Evolutionary conservation across 208 protist species (phyloP), one percentile per base, ranked within the genome.

Genomic region (Wallacemonas sp.): DNA sequence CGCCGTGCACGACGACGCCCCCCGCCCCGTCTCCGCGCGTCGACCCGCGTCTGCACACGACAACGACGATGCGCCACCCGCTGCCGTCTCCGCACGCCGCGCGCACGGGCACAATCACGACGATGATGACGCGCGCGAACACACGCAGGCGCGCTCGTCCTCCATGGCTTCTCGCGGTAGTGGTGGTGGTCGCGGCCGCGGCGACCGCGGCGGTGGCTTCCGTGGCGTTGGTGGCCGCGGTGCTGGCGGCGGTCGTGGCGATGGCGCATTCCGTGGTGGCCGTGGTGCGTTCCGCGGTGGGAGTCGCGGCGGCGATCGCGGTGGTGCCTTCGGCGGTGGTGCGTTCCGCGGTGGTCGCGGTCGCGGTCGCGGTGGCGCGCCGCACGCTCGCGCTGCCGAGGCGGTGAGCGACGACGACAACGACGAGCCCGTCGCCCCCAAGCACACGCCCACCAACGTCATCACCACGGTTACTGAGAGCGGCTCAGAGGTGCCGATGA

Each of bases 401-500:
- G 66, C 24, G 48, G 33, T 30, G n/a, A 19, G 3, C 63, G 60
- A 65, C 41, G 43, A 54, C 4, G 60, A 65, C 9, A 38, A 33
- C 26, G 60, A 65, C 4, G 43, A 41, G 43, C 4, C 21, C 43
- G 21, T 8, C 38, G 43, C n/a, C 41, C 60, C 36, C 17, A 48
- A 49, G 60, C 60, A 65, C n/a, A 54, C 24, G 32, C 47, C 61
- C 6, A 83, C 70, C 3, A 58, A 44, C 0, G 82, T 94, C 33
- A 77, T 85, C 17, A 96, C 91, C 6, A 84, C 74, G 2, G 70
- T 92, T 21, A 93, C 78, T 17, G 76, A 80, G 24, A 78, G 68
- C 52, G 91, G 86, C 19, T 89, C 86, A 39, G 87, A 96, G 76
- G 48, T 96, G 12, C 91, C 91, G 0, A 78, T 76, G 57, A 83